Evolutionary conservation across 1,284 basidiomycete species (phyloP).

Genomic region (Mycosarcoma maydis): DNA sequence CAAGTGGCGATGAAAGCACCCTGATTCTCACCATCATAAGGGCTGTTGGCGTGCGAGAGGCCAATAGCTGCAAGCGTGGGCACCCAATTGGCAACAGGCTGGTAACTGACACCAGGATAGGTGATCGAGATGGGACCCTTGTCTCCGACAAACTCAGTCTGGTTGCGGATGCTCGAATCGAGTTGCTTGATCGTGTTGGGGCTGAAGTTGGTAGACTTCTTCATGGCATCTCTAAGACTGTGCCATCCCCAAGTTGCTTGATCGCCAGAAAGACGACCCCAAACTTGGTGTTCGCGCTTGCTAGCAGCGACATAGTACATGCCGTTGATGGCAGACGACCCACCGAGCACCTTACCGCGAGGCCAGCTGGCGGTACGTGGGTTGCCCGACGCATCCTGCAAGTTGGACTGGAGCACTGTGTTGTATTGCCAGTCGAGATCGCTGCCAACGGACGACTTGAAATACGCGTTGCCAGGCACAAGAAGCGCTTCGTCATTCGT

Average conservation of each 20-base stretch:
- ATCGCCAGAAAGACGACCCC: slow-evolving; percentile 48
- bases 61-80: slow-evolving; percentile 31
- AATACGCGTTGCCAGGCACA: slow-evolving; percentile 37
- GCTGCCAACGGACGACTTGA: slow-evolving; percentile 40
- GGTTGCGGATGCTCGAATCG: slow-evolving; percentile 32
- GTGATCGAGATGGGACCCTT: slow-evolving; percentile 51
- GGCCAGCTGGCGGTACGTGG: slow-evolving; percentile 53
- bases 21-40: slow-evolving; percentile 53
- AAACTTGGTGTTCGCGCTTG: slow-evolving; percentile 53
- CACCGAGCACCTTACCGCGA: slow-evolving; percentile 69
- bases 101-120: slow-evolving; percentile 50
- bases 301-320: slow-evolving; percentile 62
- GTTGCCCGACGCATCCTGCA: slow-evolving; percentile 23
- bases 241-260: slow-evolving; percentile 50
- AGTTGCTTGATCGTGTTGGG: slow-evolving; percentile 28
- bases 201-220: slow-evolving; percentile 48
- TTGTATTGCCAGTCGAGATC: slow-evolving; percentile 55
- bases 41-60: slow-evolving; percentile 21
- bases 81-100: slow-evolving; percentile 51
- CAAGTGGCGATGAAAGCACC: slow-evolving; percentile 54
- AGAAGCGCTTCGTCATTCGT: slow-evolving; percentile 27
- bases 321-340: slow-evolving; percentile 70
- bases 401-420: slow-evolving; percentile 32
- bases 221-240: slow-evolving; percentile 44
- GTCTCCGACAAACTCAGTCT: slow-evolving; percentile 36